Percentiles rank a stretch among this genome's conserved stretches.
phyloP scores from a whole-genome alignment of 495 filamentous ascomycete genomes.

The Podospora conica region DNA sequence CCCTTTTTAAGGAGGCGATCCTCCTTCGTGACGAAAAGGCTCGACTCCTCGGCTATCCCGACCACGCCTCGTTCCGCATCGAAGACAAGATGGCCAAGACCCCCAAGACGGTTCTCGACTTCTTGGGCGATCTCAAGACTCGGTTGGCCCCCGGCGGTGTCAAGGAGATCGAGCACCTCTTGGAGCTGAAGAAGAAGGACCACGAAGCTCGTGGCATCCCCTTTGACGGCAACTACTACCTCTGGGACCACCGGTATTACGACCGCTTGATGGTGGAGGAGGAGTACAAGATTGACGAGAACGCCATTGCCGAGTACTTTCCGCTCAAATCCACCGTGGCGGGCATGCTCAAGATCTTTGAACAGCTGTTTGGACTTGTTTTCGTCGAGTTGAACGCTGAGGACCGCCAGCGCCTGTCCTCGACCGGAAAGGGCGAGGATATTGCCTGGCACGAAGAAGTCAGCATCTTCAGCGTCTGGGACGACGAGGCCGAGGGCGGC shows the following conservation, averaged over 20 bases:
- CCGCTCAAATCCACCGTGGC: neutral
- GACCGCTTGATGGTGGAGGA: constrained; percentile 88
- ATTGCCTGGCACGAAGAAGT: constrained; percentile 58
- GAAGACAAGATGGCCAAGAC: constrained; percentile 98
- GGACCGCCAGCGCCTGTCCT: constrained; percentile 42
- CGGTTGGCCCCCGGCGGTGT: constrained; percentile 70
- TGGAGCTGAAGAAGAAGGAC: constrained; percentile 76
- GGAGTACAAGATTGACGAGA: constrained; percentile 48
- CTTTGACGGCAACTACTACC: constrained; percentile 71
- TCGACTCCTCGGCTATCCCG: constrained; percentile 81
- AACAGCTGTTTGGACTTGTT: constrained; percentile 82
- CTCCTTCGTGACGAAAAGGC: constrained; percentile 89
- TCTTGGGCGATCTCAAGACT: constrained; percentile 71
- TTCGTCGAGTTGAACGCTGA: constrained; percentile 71
- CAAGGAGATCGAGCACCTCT: constrained; percentile 66
- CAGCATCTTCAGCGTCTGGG: constrained; percentile 58
- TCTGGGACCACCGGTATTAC: constrained; percentile 84
- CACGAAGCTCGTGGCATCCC: constrained; percentile 48
- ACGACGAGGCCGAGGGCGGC: constrained; percentile 50
- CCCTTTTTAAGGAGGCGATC: constrained; percentile 81
- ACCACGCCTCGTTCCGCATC: constrained; percentile 85
- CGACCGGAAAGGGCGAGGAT: constrained; percentile 52
- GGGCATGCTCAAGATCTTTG: constrained; percentile 86
- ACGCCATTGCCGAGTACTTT: constrained; percentile 2
- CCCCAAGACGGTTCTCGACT: constrained; percentile 75